A percentile compares a stretch with the other conserved stretches of the same genome.
These are phyloP conservation scores for Saksenaea vasiformis DNA, from an alignment of 371 early-diverging fungal species.

Conservation along the genomic window DNA sequence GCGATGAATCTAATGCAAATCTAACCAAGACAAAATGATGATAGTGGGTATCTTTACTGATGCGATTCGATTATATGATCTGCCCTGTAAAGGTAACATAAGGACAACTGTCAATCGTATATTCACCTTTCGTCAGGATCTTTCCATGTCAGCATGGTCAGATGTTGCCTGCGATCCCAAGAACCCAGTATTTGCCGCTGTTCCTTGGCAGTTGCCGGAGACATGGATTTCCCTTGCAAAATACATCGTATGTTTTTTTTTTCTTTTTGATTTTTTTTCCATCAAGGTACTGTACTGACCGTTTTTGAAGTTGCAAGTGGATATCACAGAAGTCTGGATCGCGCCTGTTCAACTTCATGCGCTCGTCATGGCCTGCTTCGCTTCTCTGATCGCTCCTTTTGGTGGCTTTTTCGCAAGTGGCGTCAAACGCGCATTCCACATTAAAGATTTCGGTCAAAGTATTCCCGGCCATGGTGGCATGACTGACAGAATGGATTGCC, in stretches of 20 bases:
- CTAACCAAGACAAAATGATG: too few relatives aligned
- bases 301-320: constrained; percentile 23
- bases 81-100: constrained; percentile 77
- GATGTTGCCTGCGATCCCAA: constrained; percentile 46
- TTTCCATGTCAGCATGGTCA: constrained; percentile 50
- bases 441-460: constrained; percentile 98
- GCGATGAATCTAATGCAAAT: not conserved
- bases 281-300: too few relatives aligned
- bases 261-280: too few relatives aligned
- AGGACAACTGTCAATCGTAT: constrained; percentile 18
- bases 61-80: constrained; percentile 79
- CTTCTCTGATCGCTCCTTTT: constrained; percentile 98
- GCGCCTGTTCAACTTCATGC: constrained; percentile 90
- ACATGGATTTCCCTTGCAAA: constrained; percentile 25
- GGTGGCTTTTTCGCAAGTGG: constrained; percentile 99
- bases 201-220: constrained; percentile 43
- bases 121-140: constrained; percentile 36
- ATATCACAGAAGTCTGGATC: constrained; percentile 52
- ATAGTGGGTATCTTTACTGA: constrained; percentile 43
- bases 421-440: constrained; percentile 96
- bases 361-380: constrained; percentile 90
- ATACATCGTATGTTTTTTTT: constrained; percentile 15
- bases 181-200: constrained; percentile 49
- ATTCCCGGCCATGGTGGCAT: constrained; percentile 99
- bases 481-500: constrained; percentile 98